Evolutionary conservation across 1,284 basidiomycete genomes (phyloP).

Genomic region (Baeospora myosura): DNA sequence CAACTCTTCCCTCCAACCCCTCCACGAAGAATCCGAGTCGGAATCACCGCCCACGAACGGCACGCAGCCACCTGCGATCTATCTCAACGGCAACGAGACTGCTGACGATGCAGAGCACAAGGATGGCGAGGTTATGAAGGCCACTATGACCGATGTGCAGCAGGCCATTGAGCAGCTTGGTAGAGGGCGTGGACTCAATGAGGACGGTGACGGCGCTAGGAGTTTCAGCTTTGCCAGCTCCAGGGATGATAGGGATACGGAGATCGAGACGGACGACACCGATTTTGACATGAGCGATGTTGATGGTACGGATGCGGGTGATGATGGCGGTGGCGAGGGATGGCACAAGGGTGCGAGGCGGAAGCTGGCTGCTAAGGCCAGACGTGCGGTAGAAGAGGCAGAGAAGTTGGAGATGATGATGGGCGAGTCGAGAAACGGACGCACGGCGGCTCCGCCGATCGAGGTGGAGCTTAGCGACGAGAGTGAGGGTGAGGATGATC

Average conservation of each 20-base stretch:
- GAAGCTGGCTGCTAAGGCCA: slow-evolving; percentile 71
- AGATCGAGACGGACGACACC: slow-evolving; percentile 50
- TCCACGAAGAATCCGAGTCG: slow-evolving; percentile 39
- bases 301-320: slow-evolving; percentile 33
- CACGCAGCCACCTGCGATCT: slow-evolving; percentile 22
- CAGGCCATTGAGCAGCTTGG: slow-evolving; percentile 78
- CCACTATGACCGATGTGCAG: slow-evolving; percentile 83
- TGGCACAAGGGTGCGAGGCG: slow-evolving; percentile 63
- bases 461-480: slow-evolving; percentile 75
- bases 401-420: slow-evolving; percentile 42
- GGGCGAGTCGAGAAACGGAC: slow-evolving; percentile 26
- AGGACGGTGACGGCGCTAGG: slow-evolving; percentile 42
- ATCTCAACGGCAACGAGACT: slow-evolving; percentile 25
- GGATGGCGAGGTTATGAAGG: slow-evolving; percentile 64
- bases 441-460: slow-evolving; percentile 50
- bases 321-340: slow-evolving; percentile 35
- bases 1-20: slow-evolving; percentile 29
- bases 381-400: slow-evolving; percentile 50
- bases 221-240: slow-evolving; percentile 72
- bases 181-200: slow-evolving; percentile 20
- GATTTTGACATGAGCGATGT: slow-evolving; percentile 43
- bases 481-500: slow-evolving; percentile 59
- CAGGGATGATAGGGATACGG: slow-evolving; percentile 44
- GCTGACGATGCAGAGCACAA: slow-evolving; percentile 13
- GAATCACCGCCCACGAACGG: slow-evolving; percentile 20